phyloP scores from a whole-genome alignment of 805 yeast genomes.

The Naumovozyma dairenensis region DNA sequence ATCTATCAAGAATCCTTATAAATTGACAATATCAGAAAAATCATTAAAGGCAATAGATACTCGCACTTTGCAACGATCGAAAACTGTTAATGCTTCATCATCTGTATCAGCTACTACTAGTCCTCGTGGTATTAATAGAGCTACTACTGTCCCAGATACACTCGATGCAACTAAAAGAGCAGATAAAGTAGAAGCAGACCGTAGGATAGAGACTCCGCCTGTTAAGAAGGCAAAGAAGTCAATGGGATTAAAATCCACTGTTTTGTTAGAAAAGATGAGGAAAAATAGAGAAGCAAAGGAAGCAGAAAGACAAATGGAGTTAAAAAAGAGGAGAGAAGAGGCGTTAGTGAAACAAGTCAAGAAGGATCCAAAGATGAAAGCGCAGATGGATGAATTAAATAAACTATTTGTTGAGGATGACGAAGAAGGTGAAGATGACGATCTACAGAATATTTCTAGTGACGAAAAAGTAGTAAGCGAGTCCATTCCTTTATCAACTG shows the following conservation, averaged over 20 bases:
- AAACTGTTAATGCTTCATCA: conserved; percentile 4
- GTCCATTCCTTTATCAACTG: too few species aligned
- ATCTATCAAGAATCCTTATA: conserved; percentile 15
- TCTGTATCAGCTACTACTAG: not conserved
- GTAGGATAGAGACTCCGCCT: conserved; percentile 3
- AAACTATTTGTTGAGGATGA: conserved; percentile 23
- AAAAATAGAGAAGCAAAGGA: conserved; percentile 26
- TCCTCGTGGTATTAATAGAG: too few species aligned
- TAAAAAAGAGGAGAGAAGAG: conserved; percentile 18
- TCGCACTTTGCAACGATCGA: conserved; percentile 6
- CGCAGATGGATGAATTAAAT: conserved; percentile 23
- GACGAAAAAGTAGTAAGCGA: too few species aligned
- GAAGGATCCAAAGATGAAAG: conserved; percentile 20
- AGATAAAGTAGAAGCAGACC: not conserved
- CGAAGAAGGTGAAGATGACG: conserved; percentile 12
- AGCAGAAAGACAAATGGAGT: conserved; percentile 19
- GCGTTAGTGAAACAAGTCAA: conserved; percentile 6
- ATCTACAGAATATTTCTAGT: too few species aligned
- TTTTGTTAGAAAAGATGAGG: conserved; percentile 25
- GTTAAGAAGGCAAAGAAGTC: conserved; percentile 9
- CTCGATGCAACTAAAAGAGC: not conserved
- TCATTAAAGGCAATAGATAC: too few species aligned
- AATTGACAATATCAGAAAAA: conserved; percentile 1
- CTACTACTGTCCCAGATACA: not conserved
- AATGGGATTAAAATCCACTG: conserved; percentile 24